Evolutionary conservation across 805 yeast species (phyloP), one percentile per base, ranked within the genome.

Genomic region (Pichia nanzhaoensis): DNA sequence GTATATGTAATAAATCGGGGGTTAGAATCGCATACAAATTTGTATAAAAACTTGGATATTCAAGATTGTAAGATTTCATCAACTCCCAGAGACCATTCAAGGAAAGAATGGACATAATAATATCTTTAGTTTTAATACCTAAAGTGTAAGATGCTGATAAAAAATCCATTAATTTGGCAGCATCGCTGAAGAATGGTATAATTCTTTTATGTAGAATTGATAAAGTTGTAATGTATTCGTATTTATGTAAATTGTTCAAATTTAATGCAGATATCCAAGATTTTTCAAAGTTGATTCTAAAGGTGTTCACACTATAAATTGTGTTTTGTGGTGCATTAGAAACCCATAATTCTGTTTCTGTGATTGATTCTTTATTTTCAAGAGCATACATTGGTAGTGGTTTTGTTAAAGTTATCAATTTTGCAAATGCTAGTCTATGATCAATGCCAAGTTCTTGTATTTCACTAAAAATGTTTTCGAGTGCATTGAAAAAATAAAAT

Each of bases 151-250:
- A 82, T 49, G 86, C 95, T 1, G 96, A 88, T 48, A 91, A 69
- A 60, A 91, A 93, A 67, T 91, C 99, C 96, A 93, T 90, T 38
- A 93, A 67, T 49, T 76, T 72, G 36, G 86, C 84, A 6, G 98
- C 95, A 52, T 80, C 81, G 37, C 76, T 73, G 73, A 88, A 75
- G 57, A 74, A 76, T 33, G 97, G 96, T 32, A 91, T 82, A 35
- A 93, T 73, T 50, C 95, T 69, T 59, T 87, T 88, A 63, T 93
- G 97, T 54, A 93, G 60, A 2, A 89, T 73, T 4, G 78, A 65
- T 46, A 91, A 67, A 5, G 82, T 70, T 2, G 82, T 68, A 61
- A 86, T 87, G 62, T 84, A 82, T 59, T 87, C 95, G 2, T 59
- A 63, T 3, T 59, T 44, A 12, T 40, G 32, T 22, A 62, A 35